Conservation (phyloP, 257 asterid species). For the Solanum pimpinellifolium region DNA sequence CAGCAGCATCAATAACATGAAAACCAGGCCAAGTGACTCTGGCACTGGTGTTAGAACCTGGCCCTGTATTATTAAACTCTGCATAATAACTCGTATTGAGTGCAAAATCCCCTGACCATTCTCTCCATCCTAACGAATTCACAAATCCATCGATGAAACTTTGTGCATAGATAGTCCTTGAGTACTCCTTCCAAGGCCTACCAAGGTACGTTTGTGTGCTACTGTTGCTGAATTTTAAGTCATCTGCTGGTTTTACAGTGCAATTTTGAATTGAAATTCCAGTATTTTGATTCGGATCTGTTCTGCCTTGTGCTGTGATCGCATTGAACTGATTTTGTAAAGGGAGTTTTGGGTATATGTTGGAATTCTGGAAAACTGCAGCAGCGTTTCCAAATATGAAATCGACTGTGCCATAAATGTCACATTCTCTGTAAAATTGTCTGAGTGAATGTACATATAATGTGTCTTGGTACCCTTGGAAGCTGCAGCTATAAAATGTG, state of each 20-base stretch:
- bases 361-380: conserved; percentile 18
- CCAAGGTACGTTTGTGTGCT: conserved; percentile 1
- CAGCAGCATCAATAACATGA: neutral
- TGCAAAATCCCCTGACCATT: conserved; percentile 11
- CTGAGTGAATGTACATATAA: conserved; percentile 11
- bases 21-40: conserved; percentile 1
- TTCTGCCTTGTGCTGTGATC: conserved; percentile 20
- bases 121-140: neutral
- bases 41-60: conserved; percentile 6
- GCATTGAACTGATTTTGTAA: conserved; percentile 12
- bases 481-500: conserved; percentile 13
- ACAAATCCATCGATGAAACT: neutral
- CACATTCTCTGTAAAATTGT: conserved; percentile 10
- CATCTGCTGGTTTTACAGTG: conserved; percentile 5
- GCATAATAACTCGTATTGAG: conserved; percentile 14
- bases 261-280: conserved; percentile 15
- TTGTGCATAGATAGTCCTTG: conserved; percentile 6
- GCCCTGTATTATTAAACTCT: conserved; percentile 17
- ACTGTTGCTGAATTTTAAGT: conserved; percentile 6
- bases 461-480: conserved; percentile 24
- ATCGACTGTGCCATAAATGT: conserved; percentile 23
- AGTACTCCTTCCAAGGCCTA: conserved; percentile 10
- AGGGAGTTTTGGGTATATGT: conserved; percentile 13
- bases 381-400: conserved; percentile 27
- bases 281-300: conserved; percentile 15